These are phyloP conservation scores for Starmera caribaea DNA, from an alignment of 805 yeast genomes.

Conservation along the genomic window DNA sequence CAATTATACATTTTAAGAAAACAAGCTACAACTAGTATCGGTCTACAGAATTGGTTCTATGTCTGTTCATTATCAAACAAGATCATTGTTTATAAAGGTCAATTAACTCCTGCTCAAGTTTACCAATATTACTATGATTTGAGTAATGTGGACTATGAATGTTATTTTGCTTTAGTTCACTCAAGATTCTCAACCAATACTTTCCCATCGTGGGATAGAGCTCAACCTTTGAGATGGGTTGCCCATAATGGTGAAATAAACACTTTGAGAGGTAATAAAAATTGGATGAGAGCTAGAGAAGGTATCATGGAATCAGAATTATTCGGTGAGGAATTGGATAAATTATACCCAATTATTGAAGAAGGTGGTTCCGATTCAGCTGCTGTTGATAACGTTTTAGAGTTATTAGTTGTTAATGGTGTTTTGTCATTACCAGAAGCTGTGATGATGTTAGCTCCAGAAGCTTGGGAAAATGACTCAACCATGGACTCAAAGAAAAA, in stretches of 20 bases:
- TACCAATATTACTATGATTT: constrained; percentile 91
- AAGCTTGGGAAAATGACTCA: constrained; percentile 90
- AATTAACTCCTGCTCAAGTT: constrained; percentile 92
- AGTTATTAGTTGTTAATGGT: constrained; percentile 85
- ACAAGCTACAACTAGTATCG: constrained; percentile 83
- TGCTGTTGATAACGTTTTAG: constrained; percentile 92
- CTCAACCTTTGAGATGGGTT: constrained; percentile 94
- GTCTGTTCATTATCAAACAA: constrained; percentile 84
- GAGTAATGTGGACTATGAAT: constrained; percentile 83
- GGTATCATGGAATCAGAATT: constrained; percentile 86
- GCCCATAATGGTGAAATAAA: constrained; percentile 99
- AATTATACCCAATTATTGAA: constrained; percentile 89
- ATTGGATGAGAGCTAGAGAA: constrained; percentile 99
- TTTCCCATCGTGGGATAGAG: constrained; percentile 99
- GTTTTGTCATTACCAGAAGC: constrained; percentile 92
- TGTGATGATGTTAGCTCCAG: constrained; percentile 93
- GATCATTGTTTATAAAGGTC: constrained; percentile 95
- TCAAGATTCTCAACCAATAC: constrained; percentile 97
- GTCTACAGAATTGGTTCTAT: constrained; percentile 95
- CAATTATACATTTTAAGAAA: constrained; percentile 81
- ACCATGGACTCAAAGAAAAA: constrained; percentile 83
- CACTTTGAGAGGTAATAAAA: constrained; percentile 94
- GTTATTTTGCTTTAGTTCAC: constrained; percentile 93
- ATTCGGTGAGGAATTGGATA: constrained; percentile 87
- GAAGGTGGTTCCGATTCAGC: constrained; percentile 99